Base-by-base conservation (phyloP, 2,329 filamentous ascomycete genomes). In the Fusarium mexicanum region DNA sequence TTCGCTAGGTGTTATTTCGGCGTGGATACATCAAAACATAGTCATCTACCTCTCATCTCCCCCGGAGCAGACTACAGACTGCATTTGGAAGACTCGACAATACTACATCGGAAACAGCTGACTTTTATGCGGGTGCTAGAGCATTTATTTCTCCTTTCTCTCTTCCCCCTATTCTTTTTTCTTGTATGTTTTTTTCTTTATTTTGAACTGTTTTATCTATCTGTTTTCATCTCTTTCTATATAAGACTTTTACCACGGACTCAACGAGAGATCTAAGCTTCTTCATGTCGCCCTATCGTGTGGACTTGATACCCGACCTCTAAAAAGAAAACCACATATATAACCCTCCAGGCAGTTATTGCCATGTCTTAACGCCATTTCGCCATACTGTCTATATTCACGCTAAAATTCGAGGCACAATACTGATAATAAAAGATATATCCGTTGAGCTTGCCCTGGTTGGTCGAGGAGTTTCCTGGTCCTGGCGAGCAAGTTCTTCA, bases 341-440 rank as follows among this genome's bases (percentile, higher is more conserved):
- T 26, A 29, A 29, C 22, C 66, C 44, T 41, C 29, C 24, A 46
- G 40, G 29, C 9, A 47, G 18, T 44, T 33, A n/a, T 31, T 55
- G 20, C 66, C 43, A 43, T 18, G 11, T 54, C 53, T 22, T 31
- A 57, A 67, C 71, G 67, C 71, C 71, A 60, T 59, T 26, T 53
- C 71, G 71, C 71, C 71, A 60, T 59, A 38, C 37, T 47, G 38
- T 20, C 40, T 31, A 57, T 24, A 20, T 35, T 37, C n/a, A 33
- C 47, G 47, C 35, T 65, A 44, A 43, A 51, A 43, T 41, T 41
- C 38, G 17, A 51, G 29, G 37, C 37, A 24, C 35, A 63, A 70
- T 24, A 40, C 17, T 22, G 13, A n/a, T 35, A 38, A 53, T 11
- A 20, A 47, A 53, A 8, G 40, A 20, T 22, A 40, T 20, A 20